phyloP scores from a whole-genome alignment of 805 yeast genomes.

The Candida argentea region DNA sequence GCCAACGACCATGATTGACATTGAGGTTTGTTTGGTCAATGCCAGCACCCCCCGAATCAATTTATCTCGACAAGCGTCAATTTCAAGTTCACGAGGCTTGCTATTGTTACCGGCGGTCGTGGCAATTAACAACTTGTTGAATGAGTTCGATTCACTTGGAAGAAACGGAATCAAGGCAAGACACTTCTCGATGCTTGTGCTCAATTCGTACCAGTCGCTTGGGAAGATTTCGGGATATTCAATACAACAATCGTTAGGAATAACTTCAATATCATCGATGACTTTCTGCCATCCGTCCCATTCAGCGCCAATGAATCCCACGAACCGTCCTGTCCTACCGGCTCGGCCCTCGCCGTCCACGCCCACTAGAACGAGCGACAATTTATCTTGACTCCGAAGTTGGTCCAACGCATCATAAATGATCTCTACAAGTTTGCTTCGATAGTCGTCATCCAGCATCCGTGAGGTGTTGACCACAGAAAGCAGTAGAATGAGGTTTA shows the following conservation, averaged over 20 bases:
- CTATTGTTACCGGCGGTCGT: too few species aligned
- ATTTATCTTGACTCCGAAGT: slow-evolving; percentile 28
- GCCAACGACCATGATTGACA: too few species aligned
- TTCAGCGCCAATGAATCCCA: slow-evolving; percentile 32
- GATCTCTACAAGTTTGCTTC: slow-evolving; percentile 10
- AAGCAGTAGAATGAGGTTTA: slow-evolving; percentile 34
- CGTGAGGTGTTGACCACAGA: slow-evolving; percentile 25
- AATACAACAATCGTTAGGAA: slow-evolving; percentile 10
- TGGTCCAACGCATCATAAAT: slow-evolving; percentile 16
- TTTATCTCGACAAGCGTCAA: too few species aligned
- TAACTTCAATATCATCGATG: slow-evolving; percentile 24
- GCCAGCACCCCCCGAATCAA: too few species aligned
- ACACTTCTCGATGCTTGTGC: too few species aligned
- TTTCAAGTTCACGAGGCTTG: too few species aligned
- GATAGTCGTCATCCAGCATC: slow-evolving; percentile 18
- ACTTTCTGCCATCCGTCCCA: slow-evolving; percentile 45
- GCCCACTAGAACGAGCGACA: slow-evolving; percentile 42
- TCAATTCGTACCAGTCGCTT: too few species aligned
- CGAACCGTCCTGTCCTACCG: slow-evolving; percentile 31
- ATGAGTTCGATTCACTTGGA: too few species aligned
- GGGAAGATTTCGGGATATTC: too few species aligned
- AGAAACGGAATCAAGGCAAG: too few species aligned
- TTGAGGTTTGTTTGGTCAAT: too few species aligned
- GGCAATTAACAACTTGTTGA: too few species aligned
- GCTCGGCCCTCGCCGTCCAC: slow-evolving; percentile 29